Percentiles rank a stretch among this genome's conserved stretches.
Conservation (phyloP, 148 eudicot species). For the Rhododendron ovatum region DNA sequence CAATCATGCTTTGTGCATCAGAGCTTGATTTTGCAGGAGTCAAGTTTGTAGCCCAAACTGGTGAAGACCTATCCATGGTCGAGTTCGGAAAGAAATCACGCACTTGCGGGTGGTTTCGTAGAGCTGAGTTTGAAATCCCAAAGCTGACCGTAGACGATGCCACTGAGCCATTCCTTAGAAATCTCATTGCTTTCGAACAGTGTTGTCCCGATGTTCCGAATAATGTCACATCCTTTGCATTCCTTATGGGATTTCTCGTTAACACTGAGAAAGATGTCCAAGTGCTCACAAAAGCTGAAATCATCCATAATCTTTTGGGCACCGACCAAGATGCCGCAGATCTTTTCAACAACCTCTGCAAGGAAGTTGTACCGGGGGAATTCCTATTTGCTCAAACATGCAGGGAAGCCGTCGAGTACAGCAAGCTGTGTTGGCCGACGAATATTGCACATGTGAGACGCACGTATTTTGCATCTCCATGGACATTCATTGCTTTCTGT, state of each 20-base stretch:
- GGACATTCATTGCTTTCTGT: not conserved
- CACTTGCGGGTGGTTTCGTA: not conserved
- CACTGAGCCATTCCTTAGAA: not conserved
- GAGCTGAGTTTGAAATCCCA: not conserved
- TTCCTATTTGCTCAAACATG: not conserved
- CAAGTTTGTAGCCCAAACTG: not conserved
- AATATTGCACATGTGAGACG: not conserved
- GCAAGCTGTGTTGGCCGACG: not conserved
- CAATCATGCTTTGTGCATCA: not conserved
- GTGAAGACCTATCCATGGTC: not conserved
- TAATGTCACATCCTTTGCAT: not conserved
- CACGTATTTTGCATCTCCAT: not conserved
- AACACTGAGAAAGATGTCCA: not conserved
- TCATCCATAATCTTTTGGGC: not conserved
- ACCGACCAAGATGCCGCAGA: not conserved
- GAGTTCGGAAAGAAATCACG: not conserved
- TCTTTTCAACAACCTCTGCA: not conserved
- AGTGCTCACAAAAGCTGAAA: not conserved
- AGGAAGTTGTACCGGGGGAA: not conserved
- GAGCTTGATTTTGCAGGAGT: not conserved
- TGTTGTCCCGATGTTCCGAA: not conserved
- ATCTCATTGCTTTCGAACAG: constrained; percentile 6
- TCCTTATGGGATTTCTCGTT: not conserved
- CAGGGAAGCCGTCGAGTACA: not conserved
- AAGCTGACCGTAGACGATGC: no score